Evolutionary conservation across 2,329 filamentous ascomycete species (phyloP).

Genomic region (Lachnellula willkommii): DNA sequence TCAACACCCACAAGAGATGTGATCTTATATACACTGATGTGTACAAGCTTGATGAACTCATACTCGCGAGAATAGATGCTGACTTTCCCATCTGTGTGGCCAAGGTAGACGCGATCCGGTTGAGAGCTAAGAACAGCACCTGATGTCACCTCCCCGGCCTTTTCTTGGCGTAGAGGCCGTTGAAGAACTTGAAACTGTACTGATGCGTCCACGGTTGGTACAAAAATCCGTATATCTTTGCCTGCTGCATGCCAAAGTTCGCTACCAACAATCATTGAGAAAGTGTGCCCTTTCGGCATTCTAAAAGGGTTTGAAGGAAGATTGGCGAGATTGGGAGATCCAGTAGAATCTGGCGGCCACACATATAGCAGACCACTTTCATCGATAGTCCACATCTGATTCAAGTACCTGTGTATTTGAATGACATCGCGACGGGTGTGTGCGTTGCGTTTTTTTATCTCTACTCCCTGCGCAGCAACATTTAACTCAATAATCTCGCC

Average conservation of each 20-base stretch:
- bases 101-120: conserved; percentile 78
- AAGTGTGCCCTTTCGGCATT: conserved; percentile 74
- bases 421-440: conserved; percentile 76
- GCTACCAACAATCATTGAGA: conserved; percentile 80
- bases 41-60: conserved; percentile 72
- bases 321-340: conserved; percentile 67
- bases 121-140: conserved; percentile 71
- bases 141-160: conserved; percentile 80
- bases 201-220: conserved; percentile 63
- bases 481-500: conserved; percentile 91
- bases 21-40: conserved; percentile 91
- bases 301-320: conserved; percentile 67
- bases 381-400: conserved; percentile 91
- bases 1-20: conserved; percentile 79
- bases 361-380: conserved; percentile 81
- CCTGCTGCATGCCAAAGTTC: conserved; percentile 84
- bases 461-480: conserved; percentile 64
- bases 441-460: conserved; percentile 62
- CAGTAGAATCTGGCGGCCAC: conserved; percentile 72
- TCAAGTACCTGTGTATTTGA: conserved; percentile 78
- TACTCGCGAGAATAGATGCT: conserved; percentile 83
- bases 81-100: conserved; percentile 89
- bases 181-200: conserved; percentile 70
- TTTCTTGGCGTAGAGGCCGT: conserved; percentile 63
- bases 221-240: conserved; percentile 81